These are phyloP conservation scores for Phytopythium oedochilum DNA, from an alignment of 352 stramenopile species.

Conservation along the genomic window DNA sequence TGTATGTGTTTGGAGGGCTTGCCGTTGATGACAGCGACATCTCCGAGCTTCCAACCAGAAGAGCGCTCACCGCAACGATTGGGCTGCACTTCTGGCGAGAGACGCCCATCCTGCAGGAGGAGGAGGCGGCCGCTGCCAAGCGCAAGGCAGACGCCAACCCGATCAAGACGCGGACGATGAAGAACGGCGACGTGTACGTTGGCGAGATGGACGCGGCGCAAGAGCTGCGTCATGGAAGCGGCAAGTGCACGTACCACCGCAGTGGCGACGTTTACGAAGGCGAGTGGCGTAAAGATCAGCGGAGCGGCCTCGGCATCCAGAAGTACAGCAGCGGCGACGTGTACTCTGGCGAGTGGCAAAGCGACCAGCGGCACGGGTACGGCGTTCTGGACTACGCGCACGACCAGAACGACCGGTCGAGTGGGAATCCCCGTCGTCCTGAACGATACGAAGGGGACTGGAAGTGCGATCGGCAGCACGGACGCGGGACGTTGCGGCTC, in stretches of 20 bases:
- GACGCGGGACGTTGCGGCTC: constrained; percentile 59
- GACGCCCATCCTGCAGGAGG: constrained; percentile 23
- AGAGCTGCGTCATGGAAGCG: constrained; percentile 46
- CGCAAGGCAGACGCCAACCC: constrained; percentile 17
- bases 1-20: constrained; percentile 58
- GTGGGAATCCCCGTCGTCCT: constrained; percentile 6
- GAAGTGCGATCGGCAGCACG: constrained; percentile 45
- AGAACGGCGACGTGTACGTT: constrained; percentile 68
- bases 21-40: constrained; percentile 3
- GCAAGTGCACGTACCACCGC: constrained; percentile 46
- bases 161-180: constrained; percentile 41
- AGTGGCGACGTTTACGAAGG: constrained; percentile 65
- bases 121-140: constrained; percentile 21
- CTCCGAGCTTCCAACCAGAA: constrained; percentile 7
- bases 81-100: constrained; percentile 60
- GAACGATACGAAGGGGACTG: constrained; percentile 78
- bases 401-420: not conserved
- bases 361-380: constrained; percentile 38
- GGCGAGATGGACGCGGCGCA: constrained; percentile 44
- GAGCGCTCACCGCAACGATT: constrained; percentile 32
- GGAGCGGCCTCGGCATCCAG: constrained; percentile 49
- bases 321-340: constrained; percentile 38
- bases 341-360: constrained; percentile 52
- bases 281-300: constrained; percentile 48
- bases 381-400: constrained; percentile 35